Base-by-base conservation (phyloP, 768 basidiomycete genomes). In the Podaxis sp. region DNA sequence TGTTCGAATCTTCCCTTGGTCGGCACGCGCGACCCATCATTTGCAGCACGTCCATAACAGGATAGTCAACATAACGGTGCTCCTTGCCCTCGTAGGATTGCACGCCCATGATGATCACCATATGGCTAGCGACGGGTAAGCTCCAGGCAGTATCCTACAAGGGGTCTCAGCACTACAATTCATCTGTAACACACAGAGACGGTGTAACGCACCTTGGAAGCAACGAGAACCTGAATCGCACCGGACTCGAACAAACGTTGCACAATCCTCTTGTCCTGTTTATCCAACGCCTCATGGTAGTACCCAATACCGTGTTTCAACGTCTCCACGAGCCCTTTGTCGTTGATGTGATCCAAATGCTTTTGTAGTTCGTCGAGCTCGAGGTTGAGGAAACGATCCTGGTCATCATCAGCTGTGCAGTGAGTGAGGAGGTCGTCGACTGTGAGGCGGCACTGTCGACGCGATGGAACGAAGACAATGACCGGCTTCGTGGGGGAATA, bases 71-170 rank as follows among this genome's bases (percentile, higher is more conserved):
- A 66, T 99, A 99, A 47, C 97, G 91, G 70, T 98, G 97, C 68
- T 99, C 97, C 74, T 94, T 92, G 69, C 96, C 96, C 72, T 98
- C 95, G 67, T 91, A 98, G 62, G 75, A 89, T 70, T 99, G 97
- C 0, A 98, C 95, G n/a, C 96, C 96, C 95, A 98, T 98, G 66
- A 99, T 93, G 71, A 98, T 88, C 46, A 98, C 95, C 93, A 99
- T 97, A 73, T 97, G 96, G 62, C 92, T 88, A 0, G 93, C 86
- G 16, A 97, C 87, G 0, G 97, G 95, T 5, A 99, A 79, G 68
- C 87, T 93, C 97, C 97, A 99, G 0, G 95, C 93, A 0, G 92
- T 94, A 66, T 98, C 97, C 91, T 95, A 32, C 28, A 32, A 32
- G 28, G 6, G 6, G 6, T 32, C 6, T 32, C 28, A 32, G 28